Conservation (phyloP, 2,329 filamentous ascomycete genomes). For the Gliomastix tumulicola region DNA sequence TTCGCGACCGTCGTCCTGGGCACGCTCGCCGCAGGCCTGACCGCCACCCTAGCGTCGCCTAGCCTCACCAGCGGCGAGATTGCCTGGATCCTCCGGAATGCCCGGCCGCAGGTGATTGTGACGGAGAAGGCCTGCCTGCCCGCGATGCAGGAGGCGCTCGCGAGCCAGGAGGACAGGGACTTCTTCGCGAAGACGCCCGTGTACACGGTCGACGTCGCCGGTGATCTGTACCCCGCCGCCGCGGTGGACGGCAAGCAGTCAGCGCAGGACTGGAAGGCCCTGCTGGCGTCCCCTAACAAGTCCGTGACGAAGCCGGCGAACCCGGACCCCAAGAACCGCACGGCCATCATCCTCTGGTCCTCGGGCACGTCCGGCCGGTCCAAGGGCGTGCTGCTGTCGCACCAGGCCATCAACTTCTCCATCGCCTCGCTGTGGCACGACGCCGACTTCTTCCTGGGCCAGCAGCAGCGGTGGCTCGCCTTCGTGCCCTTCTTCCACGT, state of each 20-base stretch:
- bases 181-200: slow-evolving; percentile 42
- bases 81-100: slow-evolving; percentile 31
- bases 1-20: slow-evolving; percentile 27
- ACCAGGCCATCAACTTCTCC: slow-evolving; percentile 57
- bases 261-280: slow-evolving; percentile 43
- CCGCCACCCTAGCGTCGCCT: slow-evolving; percentile 29
- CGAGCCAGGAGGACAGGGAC: slow-evolving; percentile 19
- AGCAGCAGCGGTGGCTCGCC: slow-evolving; percentile 40
- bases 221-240: slow-evolving; percentile 19
- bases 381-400: slow-evolving; percentile 68
- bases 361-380: slow-evolving; percentile 66
- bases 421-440: slow-evolving; percentile 41
- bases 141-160: slow-evolving; percentile 24
- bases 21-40: slow-evolving; percentile 29
- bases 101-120: slow-evolving; percentile 27
- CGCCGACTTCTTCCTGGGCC: slow-evolving; percentile 32
- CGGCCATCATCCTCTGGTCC: slow-evolving; percentile 36
- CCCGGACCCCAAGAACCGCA: slow-evolving; percentile 46
- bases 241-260: background rate
- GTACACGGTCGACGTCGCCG: slow-evolving; percentile 42
- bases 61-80: slow-evolving; percentile 29
- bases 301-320: slow-evolving; percentile 36
- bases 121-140: slow-evolving; percentile 20
- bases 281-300: slow-evolving; percentile 41
- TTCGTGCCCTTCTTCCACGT: slow-evolving; percentile 68